Conservation (phyloP, 441 rosid species). For the Geranium incanum region DNA sequence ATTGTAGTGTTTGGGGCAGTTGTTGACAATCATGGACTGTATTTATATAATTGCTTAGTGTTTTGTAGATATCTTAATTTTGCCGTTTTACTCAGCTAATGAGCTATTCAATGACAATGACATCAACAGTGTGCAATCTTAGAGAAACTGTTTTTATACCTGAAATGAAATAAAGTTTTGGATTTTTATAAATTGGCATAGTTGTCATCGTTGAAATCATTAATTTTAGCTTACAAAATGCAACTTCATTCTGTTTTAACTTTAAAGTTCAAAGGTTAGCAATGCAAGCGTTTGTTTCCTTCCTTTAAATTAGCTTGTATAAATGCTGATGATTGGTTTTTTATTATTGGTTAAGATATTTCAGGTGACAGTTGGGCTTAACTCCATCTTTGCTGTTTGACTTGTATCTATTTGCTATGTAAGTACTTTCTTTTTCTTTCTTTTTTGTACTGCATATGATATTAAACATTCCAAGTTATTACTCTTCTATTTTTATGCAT, state of each 20-base stretch:
- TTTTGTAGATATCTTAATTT: neutral
- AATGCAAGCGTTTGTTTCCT: neutral
- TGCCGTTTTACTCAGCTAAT: neutral
- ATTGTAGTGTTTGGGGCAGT: neutral
- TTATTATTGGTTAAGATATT: neutral
- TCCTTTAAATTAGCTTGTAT: neutral
- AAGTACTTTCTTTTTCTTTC: neutral
- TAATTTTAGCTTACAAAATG: neutral
- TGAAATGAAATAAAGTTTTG: neutral
- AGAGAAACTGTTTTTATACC: neutral
- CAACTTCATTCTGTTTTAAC: neutral
- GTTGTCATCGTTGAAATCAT: neutral
- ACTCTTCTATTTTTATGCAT: neutral
- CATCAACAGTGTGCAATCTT: neutral
- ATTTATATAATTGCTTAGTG: neutral
- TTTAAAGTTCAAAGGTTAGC: neutral
- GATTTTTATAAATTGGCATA: neutral
- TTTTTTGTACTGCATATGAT: neutral
- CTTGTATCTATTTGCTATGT: neutral
- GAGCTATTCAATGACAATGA: neutral
- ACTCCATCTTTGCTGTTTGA: neutral
- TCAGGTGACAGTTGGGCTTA: neutral
- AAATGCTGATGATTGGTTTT: neutral
- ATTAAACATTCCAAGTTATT: neutral
- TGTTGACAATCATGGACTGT: neutral